A percentile compares a stretch with the other conserved stretches of the same genome.
Conservation (phyloP, 495 filamentous ascomycete genomes). For the Parachaetomium inaequale region DNA sequence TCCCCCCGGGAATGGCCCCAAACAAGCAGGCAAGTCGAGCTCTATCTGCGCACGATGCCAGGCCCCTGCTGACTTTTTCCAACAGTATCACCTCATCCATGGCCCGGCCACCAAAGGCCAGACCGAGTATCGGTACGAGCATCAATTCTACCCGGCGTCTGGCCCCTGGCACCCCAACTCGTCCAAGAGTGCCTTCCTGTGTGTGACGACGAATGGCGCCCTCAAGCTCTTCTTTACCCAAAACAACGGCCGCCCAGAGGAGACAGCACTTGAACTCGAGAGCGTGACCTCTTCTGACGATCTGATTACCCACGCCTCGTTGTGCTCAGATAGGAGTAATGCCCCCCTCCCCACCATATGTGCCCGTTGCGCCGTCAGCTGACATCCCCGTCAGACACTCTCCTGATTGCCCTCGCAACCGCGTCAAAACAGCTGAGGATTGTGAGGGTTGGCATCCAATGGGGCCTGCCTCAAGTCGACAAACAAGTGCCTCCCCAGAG, state of each 20-base stretch:
- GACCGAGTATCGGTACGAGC: slow-evolving; percentile 46
- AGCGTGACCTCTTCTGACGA: slow-evolving; percentile 64
- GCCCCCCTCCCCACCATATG: not conserved
- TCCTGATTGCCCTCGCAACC: slow-evolving; percentile 64
- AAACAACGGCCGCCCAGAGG: slow-evolving; percentile 63
- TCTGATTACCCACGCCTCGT: slow-evolving; percentile 73
- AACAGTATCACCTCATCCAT: slow-evolving; percentile 32
- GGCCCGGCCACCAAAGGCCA: slow-evolving; percentile 45
- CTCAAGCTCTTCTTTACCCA: slow-evolving; percentile 66
- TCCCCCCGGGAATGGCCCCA: slow-evolving; percentile 49
- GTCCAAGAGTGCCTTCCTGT: slow-evolving; percentile 64
- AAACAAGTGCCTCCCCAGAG: slow-evolving; percentile 37
- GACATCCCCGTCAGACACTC: slow-evolving; percentile 40
- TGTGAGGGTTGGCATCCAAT: slow-evolving; percentile 58
- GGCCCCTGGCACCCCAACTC: slow-evolving; percentile 65
- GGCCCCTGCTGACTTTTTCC: not conserved
- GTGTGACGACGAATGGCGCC: slow-evolving; percentile 64
- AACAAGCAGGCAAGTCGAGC: slow-evolving; percentile 47
- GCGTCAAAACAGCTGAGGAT: slow-evolving; percentile 62
- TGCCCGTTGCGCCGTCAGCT: not conserved
- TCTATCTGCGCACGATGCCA: not conserved
- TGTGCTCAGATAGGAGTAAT: slow-evolving; percentile 67
- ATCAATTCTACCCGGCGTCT: slow-evolving; percentile 49
- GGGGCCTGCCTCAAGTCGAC: slow-evolving; percentile 39
- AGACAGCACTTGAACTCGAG: slow-evolving; percentile 65